Percentiles rank a stretch among this genome's conserved stretches.
These are phyloP conservation scores for Diplodia scrobiculata DNA, from an alignment of 2,329 filamentous ascomycete genomes.

Conservation along the genomic window DNA sequence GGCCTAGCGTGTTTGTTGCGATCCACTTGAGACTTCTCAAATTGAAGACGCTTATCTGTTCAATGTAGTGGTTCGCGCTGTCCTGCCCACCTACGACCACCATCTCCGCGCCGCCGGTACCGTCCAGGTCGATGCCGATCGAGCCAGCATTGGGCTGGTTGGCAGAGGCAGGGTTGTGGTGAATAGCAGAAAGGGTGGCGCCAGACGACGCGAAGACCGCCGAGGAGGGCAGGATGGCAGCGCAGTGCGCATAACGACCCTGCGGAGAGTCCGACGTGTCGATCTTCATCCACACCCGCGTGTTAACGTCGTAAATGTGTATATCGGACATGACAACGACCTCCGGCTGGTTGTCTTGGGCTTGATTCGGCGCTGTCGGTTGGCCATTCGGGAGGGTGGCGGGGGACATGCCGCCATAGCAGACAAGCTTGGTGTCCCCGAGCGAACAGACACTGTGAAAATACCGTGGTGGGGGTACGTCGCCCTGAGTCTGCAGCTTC, in stretches of 20 bases:
- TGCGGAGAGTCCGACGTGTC: slow-evolving; percentile 80
- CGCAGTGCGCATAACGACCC: slow-evolving; percentile 94
- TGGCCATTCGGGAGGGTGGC: slow-evolving; percentile 53
- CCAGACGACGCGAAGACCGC: slow-evolving; percentile 82
- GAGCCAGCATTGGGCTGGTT: slow-evolving; percentile 79
- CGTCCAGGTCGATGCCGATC: slow-evolving; percentile 86
- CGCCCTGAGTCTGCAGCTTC: slow-evolving; percentile 79
- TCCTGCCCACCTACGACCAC: slow-evolving; percentile 95
- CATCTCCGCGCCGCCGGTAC: slow-evolving; percentile 92
- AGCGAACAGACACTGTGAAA: slow-evolving; percentile 95
- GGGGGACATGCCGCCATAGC: slow-evolving; percentile 97
- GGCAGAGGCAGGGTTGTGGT: slow-evolving; percentile 81
- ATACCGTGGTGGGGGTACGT: slow-evolving; percentile 87
- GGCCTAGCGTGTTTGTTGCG: slow-evolving; percentile 79
- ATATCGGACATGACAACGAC: slow-evolving; percentile 98
- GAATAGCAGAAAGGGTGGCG: slow-evolving; percentile 81
- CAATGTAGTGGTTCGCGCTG: slow-evolving; percentile 97
- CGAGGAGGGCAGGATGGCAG: slow-evolving; percentile 84
- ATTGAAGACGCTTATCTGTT: slow-evolving; percentile 98
- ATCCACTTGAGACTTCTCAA: slow-evolving; percentile 94
- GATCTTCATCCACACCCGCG: slow-evolving; percentile 81
- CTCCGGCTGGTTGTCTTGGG: slow-evolving; percentile 71
- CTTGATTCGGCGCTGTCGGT: slow-evolving; percentile 45
- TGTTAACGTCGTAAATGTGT: slow-evolving; percentile 86
- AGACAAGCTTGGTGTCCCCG: slow-evolving; percentile 94